Evolutionary conservation across 768 basidiomycete species (phyloP).

Genomic region (Steccherinum ochraceum): DNA sequence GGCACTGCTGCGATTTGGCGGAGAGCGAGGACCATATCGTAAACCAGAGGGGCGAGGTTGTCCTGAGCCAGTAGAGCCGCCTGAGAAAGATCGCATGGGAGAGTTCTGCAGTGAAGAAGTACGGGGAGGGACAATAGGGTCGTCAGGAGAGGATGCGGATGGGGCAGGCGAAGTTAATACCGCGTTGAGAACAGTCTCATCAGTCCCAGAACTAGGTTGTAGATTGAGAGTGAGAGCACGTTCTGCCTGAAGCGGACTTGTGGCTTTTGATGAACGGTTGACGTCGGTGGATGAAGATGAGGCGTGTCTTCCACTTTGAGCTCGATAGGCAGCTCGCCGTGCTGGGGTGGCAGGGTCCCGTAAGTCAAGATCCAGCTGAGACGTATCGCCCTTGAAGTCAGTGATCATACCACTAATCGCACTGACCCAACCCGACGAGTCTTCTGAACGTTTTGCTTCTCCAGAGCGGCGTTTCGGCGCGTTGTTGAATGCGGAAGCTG

Average conservation of each 20-base stretch:
- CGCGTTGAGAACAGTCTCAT: conserved; percentile 12
- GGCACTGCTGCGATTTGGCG: conserved; percentile 14
- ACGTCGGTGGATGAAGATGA: background rate
- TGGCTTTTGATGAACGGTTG: background rate
- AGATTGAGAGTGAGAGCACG: conserved; percentile 13
- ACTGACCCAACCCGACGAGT: conserved; percentile 34
- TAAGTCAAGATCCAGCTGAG: conserved; percentile 64
- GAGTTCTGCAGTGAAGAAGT: conserved; percentile 41
- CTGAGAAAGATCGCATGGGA: conserved; percentile 14
- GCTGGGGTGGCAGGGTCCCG: conserved; percentile 58
- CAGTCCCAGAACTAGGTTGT: conserved; percentile 14
- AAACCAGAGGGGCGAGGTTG: conserved; percentile 11
- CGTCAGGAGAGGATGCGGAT: conserved; percentile 20
- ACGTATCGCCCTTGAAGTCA: conserved; percentile 69
- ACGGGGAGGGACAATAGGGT: conserved; percentile 42
- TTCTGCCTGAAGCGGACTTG: conserved; percentile 2
- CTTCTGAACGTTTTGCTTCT: conserved; percentile 26
- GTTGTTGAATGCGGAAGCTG: conserved; percentile 31
- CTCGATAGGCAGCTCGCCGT: conserved; percentile 23
- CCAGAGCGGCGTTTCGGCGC: conserved; percentile 18
- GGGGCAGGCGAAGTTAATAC: conserved; percentile 10
- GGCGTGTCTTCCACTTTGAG: conserved; percentile 15
- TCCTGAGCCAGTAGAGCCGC: conserved; percentile 13
- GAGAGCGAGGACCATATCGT: conserved; percentile 18
- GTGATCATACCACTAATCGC: conserved; percentile 58